A percentile compares a stretch with the other conserved stretches of the same genome.
These are phyloP conservation scores for Populus pruinosa DNA, from an alignment of 345 rosid species.

Conservation along the genomic window DNA sequence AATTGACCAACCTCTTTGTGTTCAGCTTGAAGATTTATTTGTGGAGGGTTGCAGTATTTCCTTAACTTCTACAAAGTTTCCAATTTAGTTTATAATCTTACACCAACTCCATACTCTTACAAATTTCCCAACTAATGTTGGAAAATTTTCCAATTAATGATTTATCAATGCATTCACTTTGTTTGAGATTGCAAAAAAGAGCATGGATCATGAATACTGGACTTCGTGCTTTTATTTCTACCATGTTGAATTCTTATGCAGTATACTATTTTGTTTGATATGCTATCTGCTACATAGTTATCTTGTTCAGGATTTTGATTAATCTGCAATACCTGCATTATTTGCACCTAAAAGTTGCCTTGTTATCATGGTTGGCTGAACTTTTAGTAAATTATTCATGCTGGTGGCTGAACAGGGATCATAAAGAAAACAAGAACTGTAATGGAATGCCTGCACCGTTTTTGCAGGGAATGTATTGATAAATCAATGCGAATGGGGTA, in stretches of 20 bases:
- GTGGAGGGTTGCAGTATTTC: not conserved
- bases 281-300: not conserved
- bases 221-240: not conserved
- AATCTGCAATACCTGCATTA: not conserved
- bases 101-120: not conserved
- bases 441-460: slow-evolving; percentile 94
- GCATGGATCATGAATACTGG: not conserved
- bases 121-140: not conserved
- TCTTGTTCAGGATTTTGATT: slow-evolving; percentile 6
- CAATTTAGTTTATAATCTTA: not conserved
- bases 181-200: not conserved
- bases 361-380: not conserved
- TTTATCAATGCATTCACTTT: not conserved
- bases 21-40: not conserved
- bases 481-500: slow-evolving; percentile 98
- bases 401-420: slow-evolving; percentile 52
- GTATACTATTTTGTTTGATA: not conserved
- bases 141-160: too few species aligned
- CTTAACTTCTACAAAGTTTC: not conserved
- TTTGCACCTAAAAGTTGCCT: not conserved
- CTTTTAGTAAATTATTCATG: not conserved
- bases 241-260: not conserved
- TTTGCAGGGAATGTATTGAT: slow-evolving; percentile 94
- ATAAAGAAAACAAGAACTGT: slow-evolving; percentile 93
- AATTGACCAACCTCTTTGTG: not conserved